These are phyloP conservation scores for Cynara cardunculus DNA, from an alignment of 129 eudicot species.

Conservation along the genomic window DNA sequence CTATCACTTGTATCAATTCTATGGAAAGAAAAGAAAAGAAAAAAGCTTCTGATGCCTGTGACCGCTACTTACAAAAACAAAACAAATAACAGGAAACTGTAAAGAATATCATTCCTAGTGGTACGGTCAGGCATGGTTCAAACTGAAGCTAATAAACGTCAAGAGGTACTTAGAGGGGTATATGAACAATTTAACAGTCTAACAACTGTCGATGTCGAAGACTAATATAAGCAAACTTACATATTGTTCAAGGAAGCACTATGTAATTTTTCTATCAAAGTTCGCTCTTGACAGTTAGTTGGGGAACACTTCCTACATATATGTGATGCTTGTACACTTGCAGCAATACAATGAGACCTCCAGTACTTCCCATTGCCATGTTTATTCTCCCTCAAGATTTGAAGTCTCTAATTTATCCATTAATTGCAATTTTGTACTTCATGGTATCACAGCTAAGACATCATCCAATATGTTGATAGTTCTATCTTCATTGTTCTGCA, in stretches of 20 bases:
- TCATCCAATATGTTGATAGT: too few species aligned
- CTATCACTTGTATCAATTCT: not conserved
- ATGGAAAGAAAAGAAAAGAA: not conserved
- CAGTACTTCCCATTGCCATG: too few species aligned
- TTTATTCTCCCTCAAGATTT: too few species aligned
- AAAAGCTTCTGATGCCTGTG: not conserved
- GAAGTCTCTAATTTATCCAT: too few species aligned
- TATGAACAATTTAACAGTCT: not conserved
- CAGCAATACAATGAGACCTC: too few species aligned
- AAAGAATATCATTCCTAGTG: not conserved
- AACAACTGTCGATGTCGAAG: not conserved
- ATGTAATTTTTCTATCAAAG: not conserved
- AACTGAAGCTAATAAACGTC: not conserved
- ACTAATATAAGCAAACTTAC: not conserved
- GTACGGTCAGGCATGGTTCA: conserved; percentile 6
- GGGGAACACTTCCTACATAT: not conserved
- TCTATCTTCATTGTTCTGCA: too few species aligned
- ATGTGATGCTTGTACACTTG: not conserved
- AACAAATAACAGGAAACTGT: not conserved
- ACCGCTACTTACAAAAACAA: not conserved
- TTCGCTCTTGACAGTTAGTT: not conserved
- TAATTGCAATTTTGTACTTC: too few species aligned
- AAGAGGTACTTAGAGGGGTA: not conserved
- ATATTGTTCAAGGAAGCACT: not conserved
- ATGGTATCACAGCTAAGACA: too few species aligned